Percentiles rank a stretch among this genome's conserved stretches.
These are phyloP conservation scores for Tylopilus cervinicoccineus DNA, from an alignment of 768 basidiomycete genomes.

Conservation along the genomic window DNA sequence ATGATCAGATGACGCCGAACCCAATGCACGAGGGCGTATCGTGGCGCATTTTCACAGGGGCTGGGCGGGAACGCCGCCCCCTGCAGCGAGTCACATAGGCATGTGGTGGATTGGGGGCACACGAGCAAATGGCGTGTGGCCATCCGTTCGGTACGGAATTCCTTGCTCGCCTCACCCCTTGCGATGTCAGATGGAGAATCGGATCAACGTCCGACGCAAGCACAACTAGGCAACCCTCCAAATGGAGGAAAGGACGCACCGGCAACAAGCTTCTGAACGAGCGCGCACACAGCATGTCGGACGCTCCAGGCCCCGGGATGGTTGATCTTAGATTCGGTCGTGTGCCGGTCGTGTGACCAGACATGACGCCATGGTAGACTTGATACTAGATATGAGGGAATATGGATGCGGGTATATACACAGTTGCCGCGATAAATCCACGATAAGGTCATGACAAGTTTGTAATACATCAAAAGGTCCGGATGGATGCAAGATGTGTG, in stretches of 20 bases:
- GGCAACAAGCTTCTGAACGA: not conserved
- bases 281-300: not conserved
- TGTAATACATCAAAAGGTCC: not conserved
- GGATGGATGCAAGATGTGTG: not conserved
- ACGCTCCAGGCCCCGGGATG: not conserved
- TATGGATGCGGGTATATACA: conserved; percentile 16
- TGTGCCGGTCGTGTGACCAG: conserved; percentile 12
- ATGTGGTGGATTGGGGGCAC: too few species aligned
- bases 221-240: not conserved
- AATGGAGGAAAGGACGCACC: not conserved
- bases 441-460: conserved; percentile 4
- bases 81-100: too few species aligned
- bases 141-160: not conserved
- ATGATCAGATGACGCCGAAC: too few species aligned
- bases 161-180: not conserved
- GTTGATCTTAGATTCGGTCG: not conserved
- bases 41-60: too few species aligned
- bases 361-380: not conserved
- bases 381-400: conserved; percentile 2
- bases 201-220: not conserved
- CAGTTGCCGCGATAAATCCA: conserved; percentile 7
- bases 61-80: too few species aligned
- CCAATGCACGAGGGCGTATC: too few species aligned
- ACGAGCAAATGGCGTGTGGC: too few species aligned
- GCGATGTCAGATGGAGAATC: not conserved